Evolutionary conservation across 2,329 filamentous ascomycete genomes (phyloP).

Genomic region (Nigrospora sphaerica): DNA sequence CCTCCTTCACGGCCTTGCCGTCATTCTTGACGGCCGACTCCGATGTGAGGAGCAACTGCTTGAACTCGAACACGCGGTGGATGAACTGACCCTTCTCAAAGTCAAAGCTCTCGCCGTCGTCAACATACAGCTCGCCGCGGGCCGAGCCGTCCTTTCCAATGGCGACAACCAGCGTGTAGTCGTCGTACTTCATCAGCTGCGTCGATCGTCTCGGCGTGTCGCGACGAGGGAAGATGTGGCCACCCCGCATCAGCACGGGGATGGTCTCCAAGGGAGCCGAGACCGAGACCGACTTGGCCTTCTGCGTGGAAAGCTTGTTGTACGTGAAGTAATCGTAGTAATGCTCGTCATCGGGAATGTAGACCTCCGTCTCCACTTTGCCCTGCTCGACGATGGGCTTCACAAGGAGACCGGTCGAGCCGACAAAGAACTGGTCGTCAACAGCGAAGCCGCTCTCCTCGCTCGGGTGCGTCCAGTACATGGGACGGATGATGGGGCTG

Average conservation of each 20-base stretch:
- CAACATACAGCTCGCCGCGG: slow-evolving; percentile 77
- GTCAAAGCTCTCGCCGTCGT: slow-evolving; percentile 91
- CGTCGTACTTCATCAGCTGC: slow-evolving; percentile 86
- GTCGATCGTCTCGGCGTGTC: slow-evolving; percentile 81
- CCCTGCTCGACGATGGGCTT: slow-evolving; percentile 83
- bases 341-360: slow-evolving; percentile 79
- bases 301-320: slow-evolving; percentile 60
- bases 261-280: slow-evolving; percentile 78
- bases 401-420: slow-evolving; percentile 79
- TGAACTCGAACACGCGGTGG: slow-evolving; percentile 70
- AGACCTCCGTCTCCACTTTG: slow-evolving; percentile 66
- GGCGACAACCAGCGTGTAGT: slow-evolving; percentile 82
- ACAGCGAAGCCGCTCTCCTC: slow-evolving; percentile 83
- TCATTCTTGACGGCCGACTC: slow-evolving; percentile 55
- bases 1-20: slow-evolving; percentile 53
- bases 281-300: slow-evolving; percentile 63
- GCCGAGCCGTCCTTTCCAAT: slow-evolving; percentile 62
- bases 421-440: slow-evolving; percentile 91
- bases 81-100: slow-evolving; percentile 82
- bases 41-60: slow-evolving; percentile 55
- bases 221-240: slow-evolving; percentile 84
- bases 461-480: slow-evolving; percentile 84
- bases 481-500: slow-evolving; percentile 80
- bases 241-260: slow-evolving; percentile 85
- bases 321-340: slow-evolving; percentile 98